A percentile compares a stretch with the other conserved stretches of the same genome.
Conservation (phyloP, 768 basidiomycete species). For the Phylloporus arenicola region DNA sequence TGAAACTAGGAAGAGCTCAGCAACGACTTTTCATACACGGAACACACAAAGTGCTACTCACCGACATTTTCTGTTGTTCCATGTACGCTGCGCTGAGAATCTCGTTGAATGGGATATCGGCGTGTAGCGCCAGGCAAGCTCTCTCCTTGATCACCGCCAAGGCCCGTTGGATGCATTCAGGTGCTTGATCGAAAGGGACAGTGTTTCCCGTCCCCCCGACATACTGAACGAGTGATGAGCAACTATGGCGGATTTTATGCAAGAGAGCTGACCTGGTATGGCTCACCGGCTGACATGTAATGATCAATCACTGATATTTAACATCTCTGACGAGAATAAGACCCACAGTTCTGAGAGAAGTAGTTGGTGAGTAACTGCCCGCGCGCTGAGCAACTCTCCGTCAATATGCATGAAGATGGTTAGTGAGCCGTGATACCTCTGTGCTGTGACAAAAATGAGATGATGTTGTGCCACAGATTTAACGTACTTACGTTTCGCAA, state of each 20-base stretch:
- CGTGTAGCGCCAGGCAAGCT: slow-evolving; percentile 41
- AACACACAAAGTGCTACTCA: slow-evolving; percentile 29
- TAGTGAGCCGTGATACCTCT: slow-evolving; percentile 44
- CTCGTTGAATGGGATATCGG: slow-evolving; percentile 58
- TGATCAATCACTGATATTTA: background rate
- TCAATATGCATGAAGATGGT: slow-evolving; percentile 4
- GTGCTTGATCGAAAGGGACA: slow-evolving; percentile 54
- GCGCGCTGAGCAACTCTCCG: slow-evolving; percentile 43
- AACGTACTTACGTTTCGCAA: slow-evolving; percentile 47
- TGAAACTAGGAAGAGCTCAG: slow-evolving; percentile 52
- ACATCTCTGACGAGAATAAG: background rate
- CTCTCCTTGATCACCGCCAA: slow-evolving; percentile 55
- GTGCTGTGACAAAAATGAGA: slow-evolving; percentile 42
- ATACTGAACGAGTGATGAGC: slow-evolving; percentile 44
- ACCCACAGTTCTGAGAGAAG: slow-evolving; percentile 79
- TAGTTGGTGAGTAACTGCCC: slow-evolving; percentile 72
- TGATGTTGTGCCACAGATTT: background rate
- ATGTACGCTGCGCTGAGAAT: slow-evolving; percentile 79
- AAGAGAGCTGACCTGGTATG: slow-evolving; percentile 58
- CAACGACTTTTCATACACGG: background rate
- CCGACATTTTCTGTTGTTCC: slow-evolving; percentile 81
- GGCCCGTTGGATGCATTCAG: slow-evolving; percentile 54
- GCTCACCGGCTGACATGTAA: slow-evolving; percentile 55
- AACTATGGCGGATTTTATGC: background rate
- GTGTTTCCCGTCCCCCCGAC: slow-evolving; percentile 74